Percentiles rank a stretch among this genome's conserved stretches.
phyloP scores from a whole-genome alignment of 345 rosid species.

The Citrus maxima region DNA sequence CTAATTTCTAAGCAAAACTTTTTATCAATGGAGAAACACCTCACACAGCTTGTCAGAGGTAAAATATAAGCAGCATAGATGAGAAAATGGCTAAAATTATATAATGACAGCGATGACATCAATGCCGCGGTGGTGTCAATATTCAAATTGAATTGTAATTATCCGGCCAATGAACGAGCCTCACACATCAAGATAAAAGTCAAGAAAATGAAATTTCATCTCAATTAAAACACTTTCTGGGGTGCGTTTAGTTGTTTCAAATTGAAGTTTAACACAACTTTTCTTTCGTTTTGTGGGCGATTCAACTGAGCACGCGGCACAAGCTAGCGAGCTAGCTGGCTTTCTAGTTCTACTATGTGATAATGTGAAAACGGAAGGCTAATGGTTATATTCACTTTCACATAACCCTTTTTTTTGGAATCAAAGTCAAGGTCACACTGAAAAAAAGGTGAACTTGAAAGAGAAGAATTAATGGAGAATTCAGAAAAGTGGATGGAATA shows the following conservation, averaged over 20 bases:
- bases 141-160: too few species aligned
- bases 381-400: not conserved
- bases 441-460: too few species aligned
- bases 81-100: too few species aligned
- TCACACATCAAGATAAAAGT: too few species aligned
- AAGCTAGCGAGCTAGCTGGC: too few species aligned
- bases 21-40: too few species aligned
- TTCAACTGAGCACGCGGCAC: not conserved
- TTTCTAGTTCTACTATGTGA: not conserved
- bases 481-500: not conserved
- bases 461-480: not conserved
- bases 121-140: too few species aligned
- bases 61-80: rapidly evolving
- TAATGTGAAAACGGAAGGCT: not conserved
- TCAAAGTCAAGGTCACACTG: not conserved
- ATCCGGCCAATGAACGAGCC: too few species aligned
- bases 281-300: not conserved
- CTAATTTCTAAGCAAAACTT: too few species aligned
- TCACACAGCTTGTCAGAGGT: too few species aligned
- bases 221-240: not conserved
- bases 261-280: not conserved
- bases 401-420: not conserved
- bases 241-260: not conserved
- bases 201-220: not conserved
- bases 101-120: too few species aligned